Base-by-base conservation (phyloP, 139 green algal genomes). In the Chlamydomonas sp. region DNA sequence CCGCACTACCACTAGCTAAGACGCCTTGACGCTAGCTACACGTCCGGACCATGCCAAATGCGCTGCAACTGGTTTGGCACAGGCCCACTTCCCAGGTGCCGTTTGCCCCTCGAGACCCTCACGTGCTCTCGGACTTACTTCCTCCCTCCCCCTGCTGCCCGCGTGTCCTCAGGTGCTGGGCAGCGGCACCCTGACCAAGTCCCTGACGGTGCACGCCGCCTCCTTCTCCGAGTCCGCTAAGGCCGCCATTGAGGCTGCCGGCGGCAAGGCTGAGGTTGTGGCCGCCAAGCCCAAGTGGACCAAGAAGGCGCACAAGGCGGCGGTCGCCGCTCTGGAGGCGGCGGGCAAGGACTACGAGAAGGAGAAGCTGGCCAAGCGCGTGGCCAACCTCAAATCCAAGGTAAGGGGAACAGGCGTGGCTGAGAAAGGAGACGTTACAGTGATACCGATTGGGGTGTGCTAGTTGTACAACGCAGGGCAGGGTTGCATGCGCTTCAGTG, bases 121-220 rank as follows among this genome's bases (percentile, higher is more conserved):
- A 31, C 68, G 10, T n/a, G 20, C 20, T 4, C 9, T 73, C 20
- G 20, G 68, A 18, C 12, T 15, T 73, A 5, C 10, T n/a, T 12
- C 12, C 68, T 4, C 12, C 0, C 9, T 73, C 9, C 5, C 12
- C 20, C 12, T n/a, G 5, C 10, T 6, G 18, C 9, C n/a, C n/a
- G n/a, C 68, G 12, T 4, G 17, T 1, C 49, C 57, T 59, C 93
- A 99, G 96, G 92, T 99, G 71, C 91, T 99, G 83, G 98, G 96
- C 84, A 92, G 94, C 8, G 98, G 98, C 66, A 94, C 96, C 64
- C 89, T 99, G 83, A 92, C 77, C 20, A 93, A 92, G 69, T 74
- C 90, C 20, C 83, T 99, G 63, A 98, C 76, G 9, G 92, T 99
- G 68, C 94, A 97, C 89, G 98, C 97, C 5, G 94, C 90, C 2